Conservation (phyloP, 495 filamentous ascomycete species). For the Penicillium soppii region DNA sequence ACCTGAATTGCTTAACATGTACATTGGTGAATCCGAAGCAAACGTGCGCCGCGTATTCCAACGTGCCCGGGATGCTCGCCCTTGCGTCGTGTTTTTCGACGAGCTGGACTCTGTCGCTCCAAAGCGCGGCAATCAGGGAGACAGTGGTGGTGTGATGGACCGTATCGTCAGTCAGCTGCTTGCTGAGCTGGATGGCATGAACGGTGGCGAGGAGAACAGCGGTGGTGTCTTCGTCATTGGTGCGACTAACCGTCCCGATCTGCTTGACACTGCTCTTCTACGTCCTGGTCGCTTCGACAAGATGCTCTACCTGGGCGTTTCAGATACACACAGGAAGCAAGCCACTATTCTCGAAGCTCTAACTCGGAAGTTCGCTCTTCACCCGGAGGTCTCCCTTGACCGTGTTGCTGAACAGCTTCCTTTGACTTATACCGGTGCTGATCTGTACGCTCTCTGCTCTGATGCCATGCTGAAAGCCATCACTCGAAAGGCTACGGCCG, state of each 20-base stretch:
- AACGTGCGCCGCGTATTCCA: constrained; percentile 97
- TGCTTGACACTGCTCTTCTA: constrained; percentile 87
- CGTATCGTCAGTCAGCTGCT: constrained; percentile 94
- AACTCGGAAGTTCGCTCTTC: constrained; percentile 88
- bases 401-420: constrained; percentile 76
- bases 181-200: constrained; percentile 97
- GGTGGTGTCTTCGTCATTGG: constrained; percentile 97
- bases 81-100: constrained; percentile 98
- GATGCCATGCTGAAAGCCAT: constrained; percentile 99
- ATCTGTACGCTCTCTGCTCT: constrained; percentile 93
- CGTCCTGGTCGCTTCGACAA: constrained; percentile 95
- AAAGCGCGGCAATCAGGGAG: constrained; percentile 95
- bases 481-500: constrained; percentile 79
- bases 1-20: constrained; percentile 97
- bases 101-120: constrained; percentile 96
- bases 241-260: constrained; percentile 91
- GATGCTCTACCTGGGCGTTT: constrained; percentile 96
- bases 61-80: constrained; percentile 88
- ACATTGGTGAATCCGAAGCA: constrained; percentile 97
- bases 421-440: constrained; percentile 95
- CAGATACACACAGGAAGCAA: constrained; percentile 96
- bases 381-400: constrained; percentile 70
- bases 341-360: constrained; percentile 90
- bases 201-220: constrained; percentile 78
- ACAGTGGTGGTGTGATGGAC: constrained; percentile 98